Evolutionary conservation across 345 rosid species (phyloP), one percentile per base, ranked within the genome.

Genomic region (Acer yangbiense): DNA sequence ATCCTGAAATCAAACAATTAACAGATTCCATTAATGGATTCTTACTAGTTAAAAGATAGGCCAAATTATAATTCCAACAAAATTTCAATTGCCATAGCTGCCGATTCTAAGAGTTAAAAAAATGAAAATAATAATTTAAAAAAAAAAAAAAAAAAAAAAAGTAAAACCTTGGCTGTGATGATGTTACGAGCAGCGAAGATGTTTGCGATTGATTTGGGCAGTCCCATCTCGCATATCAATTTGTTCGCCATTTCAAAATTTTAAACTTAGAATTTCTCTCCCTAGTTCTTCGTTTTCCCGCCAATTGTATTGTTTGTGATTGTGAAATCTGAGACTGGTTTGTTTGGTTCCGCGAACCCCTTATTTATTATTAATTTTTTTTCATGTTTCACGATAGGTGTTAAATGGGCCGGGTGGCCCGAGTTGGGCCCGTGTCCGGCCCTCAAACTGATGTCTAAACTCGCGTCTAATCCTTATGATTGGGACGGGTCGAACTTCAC

Each of bases 171-270:
- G 74, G 95, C 91, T 12, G 91, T 91, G 76, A 23, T 71, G 85
- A 91, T 87, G 85, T 90, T 93, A 9, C 93, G 91, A 55, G 97
- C 98, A 23, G 95, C 77, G 88, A 95, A 91, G 57, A 93, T 71
- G 66, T 87, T 85, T 27, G 91, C 83, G 52, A 89, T 86, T 64
- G 85, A 85, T 73, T 54, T 83, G 44, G 84, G 91, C 23, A 94
- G 93, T 14, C 84, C 83, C 79, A 92, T 86, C 75, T 90, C 94
- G 52, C 85, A 77, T 84, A 94, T 89, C 78, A 77, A 82, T 86
- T 86, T 91, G 85, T 85, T 90, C 80, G 97, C 92, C 94, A 89
- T 90, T 35, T n/a, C 14, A 55, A 41, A 25, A 10, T 68, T 64
- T 32, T 23, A 63, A 9, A n/a, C 35, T 68, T 4, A 46, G 50